Evolutionary conservation across 2,329 filamentous ascomycete genomes (phyloP).

Genomic region (Fusarium redolens): DNA sequence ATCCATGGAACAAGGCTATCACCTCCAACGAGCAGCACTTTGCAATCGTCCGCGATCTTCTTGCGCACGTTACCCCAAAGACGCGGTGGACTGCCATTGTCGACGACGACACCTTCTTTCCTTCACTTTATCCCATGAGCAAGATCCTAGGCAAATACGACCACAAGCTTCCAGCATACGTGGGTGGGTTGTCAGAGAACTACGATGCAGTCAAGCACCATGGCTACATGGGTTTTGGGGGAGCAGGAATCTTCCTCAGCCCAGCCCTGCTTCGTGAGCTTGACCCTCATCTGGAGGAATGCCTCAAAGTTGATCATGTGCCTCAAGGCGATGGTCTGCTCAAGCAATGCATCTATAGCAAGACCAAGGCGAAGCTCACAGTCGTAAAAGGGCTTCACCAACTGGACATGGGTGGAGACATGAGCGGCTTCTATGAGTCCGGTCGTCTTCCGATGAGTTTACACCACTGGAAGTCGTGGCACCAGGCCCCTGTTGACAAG

Average conservation of each 20-base stretch:
- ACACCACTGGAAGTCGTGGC: slow-evolving; percentile 74
- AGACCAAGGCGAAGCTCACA: slow-evolving; percentile 65
- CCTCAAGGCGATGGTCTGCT: slow-evolving; percentile 66
- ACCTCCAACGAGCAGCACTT: slow-evolving; percentile 68
- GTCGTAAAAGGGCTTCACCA: slow-evolving; percentile 67
- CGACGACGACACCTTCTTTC: slow-evolving; percentile 74
- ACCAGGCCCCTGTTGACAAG: slow-evolving; percentile 60
- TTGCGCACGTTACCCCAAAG: slow-evolving; percentile 54
- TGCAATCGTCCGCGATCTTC: slow-evolving; percentile 63
- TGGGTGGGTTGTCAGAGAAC: slow-evolving; percentile 69
- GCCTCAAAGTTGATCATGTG: slow-evolving; percentile 51
- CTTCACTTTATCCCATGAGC: slow-evolving; percentile 62
- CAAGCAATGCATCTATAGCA: slow-evolving; percentile 66
- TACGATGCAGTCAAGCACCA: slow-evolving; percentile 62
- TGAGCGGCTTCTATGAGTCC: slow-evolving; percentile 70
- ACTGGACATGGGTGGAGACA: slow-evolving; percentile 66
- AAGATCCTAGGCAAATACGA: slow-evolving; percentile 61
- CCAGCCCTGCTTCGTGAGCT: slow-evolving; percentile 62
- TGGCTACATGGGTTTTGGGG: slow-evolving; percentile 70
- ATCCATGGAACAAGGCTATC: slow-evolving; percentile 49
- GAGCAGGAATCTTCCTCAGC: slow-evolving; percentile 69
- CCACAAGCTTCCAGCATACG: slow-evolving; percentile 61
- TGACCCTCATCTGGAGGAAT: slow-evolving; percentile 59
- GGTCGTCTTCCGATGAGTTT: slow-evolving; percentile 65
- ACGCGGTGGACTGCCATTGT: slow-evolving; percentile 68